Evolutionary conservation across 495 filamentous ascomycete species (phyloP), one percentile per base, ranked within the genome.

Genomic region (Xylaria castorea): DNA sequence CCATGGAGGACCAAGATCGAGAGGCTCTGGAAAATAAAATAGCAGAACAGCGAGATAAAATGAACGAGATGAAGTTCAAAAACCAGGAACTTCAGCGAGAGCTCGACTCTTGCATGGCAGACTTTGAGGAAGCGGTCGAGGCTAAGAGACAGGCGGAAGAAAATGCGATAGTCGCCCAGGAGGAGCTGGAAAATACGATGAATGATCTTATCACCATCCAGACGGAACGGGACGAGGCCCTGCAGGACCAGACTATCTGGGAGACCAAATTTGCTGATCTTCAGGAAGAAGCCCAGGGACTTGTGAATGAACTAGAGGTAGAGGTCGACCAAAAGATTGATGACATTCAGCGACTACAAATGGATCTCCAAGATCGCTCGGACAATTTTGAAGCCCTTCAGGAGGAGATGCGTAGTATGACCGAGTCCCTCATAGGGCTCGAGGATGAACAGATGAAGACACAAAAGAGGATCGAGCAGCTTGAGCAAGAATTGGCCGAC

Each of bases 381-480:
- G 95, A 98, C 71, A 94, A 94, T 75, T 93, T 97, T 74, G 90
- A 92, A 69, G 91, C 91, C 7, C 79, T 98, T 40, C 94, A 97
- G 73, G 89, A 90, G 51, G 95, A 99, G 83, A 94, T 99, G 89
- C 92, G 94, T 62, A 91, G 91, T 66, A 91, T 97, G 75, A 94
- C 91, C 73, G 95, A 98, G 74, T 90, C 90, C 7, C 87, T 98
- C 18, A 87, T 97, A 46, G 84, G 91, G 63, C 86, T 98, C 0
- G 96, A 98, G 78, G 95, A 98, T 81, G 93, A 94, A 72, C 91
- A 94, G 63, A 90, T 91, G 68, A 87, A 84, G 72, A 89, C 92
- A 78, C 75, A 81, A 11, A 80, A 79, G 48, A 86, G 88, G 71
- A 90, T 93, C 75, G 86, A 93, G 78, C 87, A 93, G 72, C 86